Base-by-base conservation (phyloP, 1,284 basidiomycete species). In the Stygiomarasmius scandens region DNA sequence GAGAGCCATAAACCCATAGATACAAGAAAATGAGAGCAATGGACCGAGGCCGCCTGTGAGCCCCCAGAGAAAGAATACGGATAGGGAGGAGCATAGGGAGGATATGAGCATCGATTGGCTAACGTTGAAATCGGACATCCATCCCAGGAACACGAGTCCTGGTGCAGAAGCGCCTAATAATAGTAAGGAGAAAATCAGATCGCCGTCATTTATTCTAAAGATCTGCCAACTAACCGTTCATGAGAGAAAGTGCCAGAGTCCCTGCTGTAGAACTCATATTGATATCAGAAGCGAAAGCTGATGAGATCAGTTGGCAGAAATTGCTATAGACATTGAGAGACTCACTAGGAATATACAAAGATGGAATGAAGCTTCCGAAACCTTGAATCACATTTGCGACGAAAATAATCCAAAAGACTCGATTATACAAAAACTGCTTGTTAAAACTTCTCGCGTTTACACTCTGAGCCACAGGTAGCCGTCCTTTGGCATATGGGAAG, bases 201-300 rank as follows among this genome's bases (percentile, higher is more conserved):
- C 23, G 29, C 25, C 22, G 34, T 32, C 29, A 38, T 25, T 2
- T 5, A 19, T 41, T 24, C 22, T 32, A n/a, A n/a, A n/a, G n/a
- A n/a, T n/a, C n/a, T n/a, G n/a, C n/a, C n/a, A n/a, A 54, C 59
- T n/a, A 12, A 58, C 59, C 59, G 27, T 61, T 61, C n/a, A 58
- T 22, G 9, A 61, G 32, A 11, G 59, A 25, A 12, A 61, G 22
- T 32, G 56, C 56, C 10, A 58, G 34, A 22, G 56, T 58, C 14
- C 59, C 59, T 20, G 52, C 48, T 20, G 56, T 44, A 20, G 53
- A 52, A 9, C 49, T 43, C n/a, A 61, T 44, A 12, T 55, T 52
- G 16, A 61, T 16, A 47, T 61, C 59, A 5, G 52, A 48, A 32
- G 59, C 59, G 22, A 61, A 61, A 8, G 59, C 59, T 61, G 23